Conservation (phyloP, 305 asterid species). For the Euphrasia arctica region DNA sequence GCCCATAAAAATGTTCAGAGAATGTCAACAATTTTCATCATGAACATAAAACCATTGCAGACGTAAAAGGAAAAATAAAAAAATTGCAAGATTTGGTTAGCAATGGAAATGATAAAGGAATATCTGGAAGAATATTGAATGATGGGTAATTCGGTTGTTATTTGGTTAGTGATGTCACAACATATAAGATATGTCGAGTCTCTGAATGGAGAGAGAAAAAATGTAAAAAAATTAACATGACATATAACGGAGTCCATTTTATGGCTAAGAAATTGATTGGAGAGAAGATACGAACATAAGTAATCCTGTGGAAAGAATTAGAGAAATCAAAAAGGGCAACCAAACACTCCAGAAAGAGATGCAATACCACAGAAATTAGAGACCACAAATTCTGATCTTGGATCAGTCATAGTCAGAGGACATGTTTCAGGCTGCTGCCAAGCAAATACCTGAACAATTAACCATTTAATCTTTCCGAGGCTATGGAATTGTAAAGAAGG, state of each 20-base stretch:
- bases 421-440: constrained; percentile 8
- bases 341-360: constrained; percentile 4
- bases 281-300: not conserved
- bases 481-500: not conserved
- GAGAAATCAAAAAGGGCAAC: constrained; percentile 7
- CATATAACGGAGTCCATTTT: not conserved
- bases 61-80: not conserved
- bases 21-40: constrained; percentile 8
- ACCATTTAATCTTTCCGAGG: constrained; percentile 1
- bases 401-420: not conserved
- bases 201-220: not conserved
- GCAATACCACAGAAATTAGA: constrained; percentile 10
- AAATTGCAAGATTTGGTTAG: not conserved
- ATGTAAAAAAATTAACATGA: not conserved
- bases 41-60: not conserved
- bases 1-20: not conserved
- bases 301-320: not conserved
- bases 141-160: not conserved
- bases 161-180: not conserved
- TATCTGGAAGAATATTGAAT: not conserved
- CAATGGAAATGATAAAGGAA: not conserved
- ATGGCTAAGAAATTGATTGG: not conserved
- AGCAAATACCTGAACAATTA: constrained; percentile 8
- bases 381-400: not conserved
- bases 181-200: not conserved